A percentile compares a stretch with the other conserved stretches of the same genome.
phyloP scores from a whole-genome alignment of 2,329 filamentous ascomycete genomes.

The Penicillium sp. region DNA sequence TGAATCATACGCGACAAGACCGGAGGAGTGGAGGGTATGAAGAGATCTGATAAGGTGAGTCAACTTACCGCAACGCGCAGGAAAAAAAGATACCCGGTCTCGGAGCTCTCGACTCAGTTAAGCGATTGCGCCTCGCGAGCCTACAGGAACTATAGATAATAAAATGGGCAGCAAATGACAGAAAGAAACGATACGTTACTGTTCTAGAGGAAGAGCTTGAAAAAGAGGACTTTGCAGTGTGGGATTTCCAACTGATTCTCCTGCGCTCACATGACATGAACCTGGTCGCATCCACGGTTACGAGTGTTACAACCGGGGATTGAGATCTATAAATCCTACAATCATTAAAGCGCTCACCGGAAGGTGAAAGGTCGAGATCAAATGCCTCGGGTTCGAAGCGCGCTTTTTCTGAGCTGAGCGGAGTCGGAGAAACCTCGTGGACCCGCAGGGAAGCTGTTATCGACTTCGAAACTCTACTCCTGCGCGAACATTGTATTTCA shows the following conservation, averaged over 20 bases:
- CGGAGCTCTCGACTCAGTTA: slow-evolving; percentile 17
- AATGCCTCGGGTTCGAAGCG: neutral
- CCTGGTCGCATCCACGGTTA: slow-evolving; percentile 2
- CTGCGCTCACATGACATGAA: neutral
- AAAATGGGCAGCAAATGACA: neutral
- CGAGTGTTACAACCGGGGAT: neutral
- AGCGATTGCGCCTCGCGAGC: slow-evolving; percentile 6
- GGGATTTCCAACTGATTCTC: neutral
- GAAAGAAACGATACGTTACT: neutral
- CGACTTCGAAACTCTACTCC: neutral
- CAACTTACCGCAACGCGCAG: slow-evolving; percentile 7
- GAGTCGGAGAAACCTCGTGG: slow-evolving; percentile 31
- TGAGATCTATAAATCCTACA: neutral
- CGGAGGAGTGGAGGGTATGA: neutral
- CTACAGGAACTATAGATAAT: neutral
- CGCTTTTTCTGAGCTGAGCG: slow-evolving; percentile 7
- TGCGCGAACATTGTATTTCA: neutral
- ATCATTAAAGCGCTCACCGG: too few species aligned
- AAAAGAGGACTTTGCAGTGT: neutral
- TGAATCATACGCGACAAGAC: slow-evolving; percentile 3
- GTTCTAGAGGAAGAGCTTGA: neutral
- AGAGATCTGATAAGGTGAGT: slow-evolving; percentile 12
- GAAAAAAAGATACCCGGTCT: slow-evolving; percentile 22
- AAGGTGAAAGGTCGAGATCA: neutral
- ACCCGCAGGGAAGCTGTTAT: slow-evolving; percentile 13